Base-by-base conservation (phyloP, 371 early-diverging fungal species). In the Rhizopus arrhizus region DNA sequence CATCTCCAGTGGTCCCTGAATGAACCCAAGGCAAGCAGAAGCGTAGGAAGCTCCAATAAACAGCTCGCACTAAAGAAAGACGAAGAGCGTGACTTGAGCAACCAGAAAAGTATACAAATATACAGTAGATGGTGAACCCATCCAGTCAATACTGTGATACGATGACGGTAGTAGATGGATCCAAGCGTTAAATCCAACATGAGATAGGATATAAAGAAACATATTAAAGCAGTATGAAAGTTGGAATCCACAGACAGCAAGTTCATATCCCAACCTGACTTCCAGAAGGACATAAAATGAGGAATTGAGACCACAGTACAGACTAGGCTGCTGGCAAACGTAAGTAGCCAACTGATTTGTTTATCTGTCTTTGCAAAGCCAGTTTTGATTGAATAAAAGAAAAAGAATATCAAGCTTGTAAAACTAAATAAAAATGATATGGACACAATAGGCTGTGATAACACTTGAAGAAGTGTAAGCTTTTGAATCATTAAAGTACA, bases 91-190 rank as follows among this genome's bases (percentile, higher is more conserved):
- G 59, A 59, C n/a, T 53, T 51, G 2, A 80, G 45, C 15, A 72
- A 56, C 72, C 72, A 77, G 12, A 66, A 32, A 2, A 75, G 53
- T 8, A 73, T 59, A 35, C 53, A 43, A 9, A 66, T 65, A 43
- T 85, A 85, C 22, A 77, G 60, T 5, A 78, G 71, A 48, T 85
- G 85, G 59, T 85, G 85, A 7, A 80, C 60, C 77, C 82, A 83
- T 0, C 83, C 81, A 9, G 83, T 83, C 29, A 85, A 64, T 2
- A 78, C 54, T 10, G 80, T 80, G 32, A 83, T 70, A 28, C 77
- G 68, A 28, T 61, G 61, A n/a, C 73, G 64, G 50, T 85, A 85
- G 15, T 74, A 79, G 8, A 81, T 61, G 8, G 62, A 61, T 0
- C 85, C 85, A 33, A 83, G 28, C 0, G 66, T 33, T 22, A 83